Evolutionary conservation across 495 filamentous ascomycete species (phyloP).

Genomic region (Xylaria cubensis): DNA sequence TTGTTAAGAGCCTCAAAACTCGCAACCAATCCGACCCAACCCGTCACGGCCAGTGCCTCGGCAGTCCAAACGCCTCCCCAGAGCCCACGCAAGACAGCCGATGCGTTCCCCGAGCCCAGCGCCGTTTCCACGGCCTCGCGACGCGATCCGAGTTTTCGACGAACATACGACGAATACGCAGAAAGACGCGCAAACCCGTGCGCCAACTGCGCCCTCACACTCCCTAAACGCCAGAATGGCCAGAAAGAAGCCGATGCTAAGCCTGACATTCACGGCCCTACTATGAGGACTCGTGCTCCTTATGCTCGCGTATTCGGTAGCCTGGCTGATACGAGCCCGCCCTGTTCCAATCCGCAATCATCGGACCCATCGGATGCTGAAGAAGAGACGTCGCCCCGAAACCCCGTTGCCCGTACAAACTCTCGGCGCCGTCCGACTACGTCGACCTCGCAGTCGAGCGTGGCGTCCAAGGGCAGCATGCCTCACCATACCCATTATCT

Average conservation of each 20-base stretch:
- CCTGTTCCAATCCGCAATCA: constrained; percentile 47
- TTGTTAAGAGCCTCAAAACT: constrained; percentile 42
- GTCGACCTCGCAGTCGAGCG: constrained; percentile 52
- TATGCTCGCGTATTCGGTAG: constrained; percentile 55
- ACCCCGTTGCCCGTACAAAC: constrained; percentile 12
- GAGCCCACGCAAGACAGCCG: constrained; percentile 59
- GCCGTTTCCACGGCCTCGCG: constrained; percentile 42
- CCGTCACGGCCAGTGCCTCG: constrained; percentile 38
- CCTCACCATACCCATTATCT: constrained; percentile 82
- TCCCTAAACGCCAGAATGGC: constrained; percentile 59
- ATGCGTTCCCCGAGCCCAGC: constrained; percentile 38
- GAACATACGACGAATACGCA: constrained; percentile 64
- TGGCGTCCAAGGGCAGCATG: constrained; percentile 49
- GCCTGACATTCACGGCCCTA: constrained; percentile 48
- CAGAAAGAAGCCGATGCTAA: constrained; percentile 36
- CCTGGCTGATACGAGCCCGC: constrained; percentile 46
- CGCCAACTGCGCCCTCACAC: constrained; percentile 66
- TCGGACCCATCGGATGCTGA: constrained; percentile 55
- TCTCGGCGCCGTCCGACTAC: constrained; percentile 36
- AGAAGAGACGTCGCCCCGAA: constrained; percentile 43
- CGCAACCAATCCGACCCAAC: constrained; percentile 25
- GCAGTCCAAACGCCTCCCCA: constrained; percentile 67
- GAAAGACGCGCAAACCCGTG: constrained; percentile 61
- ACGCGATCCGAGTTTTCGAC: constrained; percentile 57
- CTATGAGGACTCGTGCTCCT: constrained; percentile 55